Conservation (phyloP, 768 basidiomycete genomes). For the Suillus variegatus region DNA sequence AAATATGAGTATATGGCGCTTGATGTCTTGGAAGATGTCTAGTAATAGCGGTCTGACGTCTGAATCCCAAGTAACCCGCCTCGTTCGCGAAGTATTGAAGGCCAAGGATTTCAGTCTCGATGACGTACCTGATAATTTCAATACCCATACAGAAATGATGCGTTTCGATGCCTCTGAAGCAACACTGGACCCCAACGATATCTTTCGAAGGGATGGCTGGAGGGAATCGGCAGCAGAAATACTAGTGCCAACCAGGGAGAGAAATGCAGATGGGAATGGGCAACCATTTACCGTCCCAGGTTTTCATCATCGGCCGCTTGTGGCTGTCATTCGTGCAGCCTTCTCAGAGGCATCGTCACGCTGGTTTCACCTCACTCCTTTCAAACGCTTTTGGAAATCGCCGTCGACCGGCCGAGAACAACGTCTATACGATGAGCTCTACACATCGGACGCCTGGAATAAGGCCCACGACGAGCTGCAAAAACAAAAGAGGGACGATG, state of each 20-base stretch:
- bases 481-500: slow-evolving; percentile 17
- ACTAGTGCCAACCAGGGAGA: slow-evolving; percentile 12
- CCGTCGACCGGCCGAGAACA: neutral
- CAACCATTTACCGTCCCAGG: slow-evolving; percentile 5
- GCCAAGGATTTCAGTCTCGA: slow-evolving; percentile 9
- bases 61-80: neutral
- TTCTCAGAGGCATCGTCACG: slow-evolving; percentile 12
- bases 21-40: slow-evolving; percentile 14
- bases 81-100: slow-evolving; percentile 9
- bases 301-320: slow-evolving; percentile 17
- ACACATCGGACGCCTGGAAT: slow-evolving; percentile 13
- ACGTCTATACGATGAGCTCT: slow-evolving; percentile 17
- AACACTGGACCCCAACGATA: neutral
- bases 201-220: slow-evolving; percentile 13
- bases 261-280: neutral
- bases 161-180: neutral
- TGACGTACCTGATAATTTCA: neutral
- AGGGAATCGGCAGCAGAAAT: slow-evolving; percentile 7
- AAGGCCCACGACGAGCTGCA: slow-evolving; percentile 16
- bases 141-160: neutral
- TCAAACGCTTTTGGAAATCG: neutral
- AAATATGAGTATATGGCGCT: slow-evolving; percentile 15
- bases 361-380: slow-evolving; percentile 7
- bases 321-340: slow-evolving; percentile 12
- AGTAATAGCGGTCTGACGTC: slow-evolving; percentile 2